Base-by-base conservation (phyloP, 192 early-diverging fungal genomes). In the Backusella tuberculispora region DNA sequence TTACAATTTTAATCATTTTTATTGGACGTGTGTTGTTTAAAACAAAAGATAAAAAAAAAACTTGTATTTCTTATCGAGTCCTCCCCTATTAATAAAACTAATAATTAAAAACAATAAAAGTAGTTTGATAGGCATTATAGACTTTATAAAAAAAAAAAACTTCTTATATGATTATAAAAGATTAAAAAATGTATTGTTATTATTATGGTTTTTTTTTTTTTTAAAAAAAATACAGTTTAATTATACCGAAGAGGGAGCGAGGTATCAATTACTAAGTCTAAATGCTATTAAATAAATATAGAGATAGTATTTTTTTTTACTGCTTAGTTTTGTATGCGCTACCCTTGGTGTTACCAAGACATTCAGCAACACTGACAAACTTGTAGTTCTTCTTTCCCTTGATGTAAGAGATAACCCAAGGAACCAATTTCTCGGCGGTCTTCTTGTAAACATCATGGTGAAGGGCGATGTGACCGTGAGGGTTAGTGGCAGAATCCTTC, bases 341-440 rank as follows among this genome's bases (percentile, higher is more conserved):
- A 34, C 56, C 56, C 43, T 63, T 63, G 19, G 43, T 29, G 45
- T 48, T 41, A 46, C 80, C 84, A 47, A 85, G 72, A 63, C 86
- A 88, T 19, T 75, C 78, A 14, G 78, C 85, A 19, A 88, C 84
- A 56, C 85, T 79, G 45, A 80, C 81, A 60, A 86, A 71, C 77
- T 84, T 84, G 78, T 80, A 85, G 68, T 45, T 69, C 6, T 75
- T 73, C 50, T 75, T 64, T 24, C 21, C 60, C 46, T 79, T 72
- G 60, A 83, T 82, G 26, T 77, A 78, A 10, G 63, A 38, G 41
- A 88, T 76, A 24, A 78, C 82, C 75, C 80, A 66, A 10, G 83
- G 85, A 34, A 82, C 83, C 19, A 88, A 67, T 45, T 83, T 41
- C 19, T 67, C n/a, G 17, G 69, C 75, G 8, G 86, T 86, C 14